A percentile compares a stretch with the other conserved stretches of the same genome.
Evolutionary conservation across 2,329 filamentous ascomycete genomes (phyloP).

Genomic region (Mycogone perniciosa): DNA sequence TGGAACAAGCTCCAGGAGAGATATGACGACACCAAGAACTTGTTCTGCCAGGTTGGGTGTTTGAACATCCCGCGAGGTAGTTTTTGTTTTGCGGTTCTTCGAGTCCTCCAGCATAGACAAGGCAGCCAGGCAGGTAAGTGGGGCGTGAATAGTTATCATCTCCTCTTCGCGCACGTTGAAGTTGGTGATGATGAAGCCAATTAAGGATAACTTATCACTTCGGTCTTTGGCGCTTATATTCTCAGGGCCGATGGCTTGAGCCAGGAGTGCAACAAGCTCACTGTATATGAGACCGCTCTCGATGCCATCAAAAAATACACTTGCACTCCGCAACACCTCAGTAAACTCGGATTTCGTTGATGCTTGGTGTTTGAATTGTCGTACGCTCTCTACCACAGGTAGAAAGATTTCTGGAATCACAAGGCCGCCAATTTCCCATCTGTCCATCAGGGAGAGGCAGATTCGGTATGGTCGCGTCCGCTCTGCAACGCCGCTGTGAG

Average conservation of each 20-base stretch:
- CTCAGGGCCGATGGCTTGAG: slow-evolving; percentile 48
- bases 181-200: slow-evolving; percentile 74
- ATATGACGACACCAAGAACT: slow-evolving; percentile 44
- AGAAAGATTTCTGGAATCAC: slow-evolving; percentile 86
- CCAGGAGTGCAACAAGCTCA: slow-evolving; percentile 65
- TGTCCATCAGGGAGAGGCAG: slow-evolving; percentile 92
- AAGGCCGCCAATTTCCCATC: slow-evolving; percentile 91
- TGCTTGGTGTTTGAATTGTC: slow-evolving; percentile 62
- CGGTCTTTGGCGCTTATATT: slow-evolving; percentile 40
- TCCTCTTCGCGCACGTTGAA: slow-evolving; percentile 97
- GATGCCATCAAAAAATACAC: slow-evolving; percentile 94
- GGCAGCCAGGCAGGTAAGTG: slow-evolving; percentile 52
- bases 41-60: slow-evolving; percentile 24
- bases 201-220: slow-evolving; percentile 61
- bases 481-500: slow-evolving; percentile 42
- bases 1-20: slow-evolving; percentile 58
- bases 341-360: slow-evolving; percentile 64
- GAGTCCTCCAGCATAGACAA: slow-evolving; percentile 60
- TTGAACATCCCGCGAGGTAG: slow-evolving; percentile 29
- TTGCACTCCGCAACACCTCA: slow-evolving; percentile 88
- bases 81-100: slow-evolving; percentile 30
- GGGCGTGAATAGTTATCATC: slow-evolving; percentile 83
- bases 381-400: slow-evolving; percentile 74
- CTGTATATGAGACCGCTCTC: slow-evolving; percentile 91
- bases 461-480: slow-evolving; percentile 82